phyloP scores from a whole-genome alignment of 208 protist genomes.

The Trypanosomatidae sp. region DNA sequence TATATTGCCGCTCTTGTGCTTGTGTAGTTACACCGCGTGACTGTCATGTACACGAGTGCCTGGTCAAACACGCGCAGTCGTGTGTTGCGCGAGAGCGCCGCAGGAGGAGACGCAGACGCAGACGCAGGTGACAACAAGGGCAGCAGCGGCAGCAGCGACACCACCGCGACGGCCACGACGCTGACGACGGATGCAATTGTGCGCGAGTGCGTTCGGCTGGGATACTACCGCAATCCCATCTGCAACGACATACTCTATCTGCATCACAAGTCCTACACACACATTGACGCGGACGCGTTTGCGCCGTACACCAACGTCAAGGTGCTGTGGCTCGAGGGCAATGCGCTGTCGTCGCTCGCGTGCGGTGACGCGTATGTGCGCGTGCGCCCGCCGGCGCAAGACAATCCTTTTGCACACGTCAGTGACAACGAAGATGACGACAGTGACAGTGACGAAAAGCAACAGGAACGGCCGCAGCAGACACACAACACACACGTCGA shows the following conservation, averaged over 20 bases:
- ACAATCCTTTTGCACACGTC: neutral
- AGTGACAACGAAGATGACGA: conserved; percentile 6
- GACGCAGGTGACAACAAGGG: conserved; percentile 11
- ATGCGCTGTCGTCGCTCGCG: conserved; percentile 50
- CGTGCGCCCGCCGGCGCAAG: conserved; percentile 16
- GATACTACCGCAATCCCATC: conserved; percentile 82
- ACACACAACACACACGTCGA: neutral
- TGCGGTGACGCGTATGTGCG: conserved; percentile 36
- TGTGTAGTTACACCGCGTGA: no score
- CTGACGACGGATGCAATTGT: conserved; percentile 79
- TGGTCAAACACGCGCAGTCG: no score
- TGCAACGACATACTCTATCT: conserved; percentile 93
- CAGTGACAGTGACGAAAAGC: conserved; percentile 1
- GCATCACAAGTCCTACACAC: conserved; percentile 84
- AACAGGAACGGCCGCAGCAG: neutral
- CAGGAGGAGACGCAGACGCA: no score
- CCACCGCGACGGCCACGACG: conserved; percentile 19
- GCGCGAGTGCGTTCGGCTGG: conserved; percentile 70
- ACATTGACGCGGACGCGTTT: conserved; percentile 71
- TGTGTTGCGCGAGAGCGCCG: no score
- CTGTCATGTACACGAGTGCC: no score
- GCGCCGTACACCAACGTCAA: conserved; percentile 79
- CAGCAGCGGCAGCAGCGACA: conserved; percentile 32
- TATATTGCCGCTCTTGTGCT: no score
- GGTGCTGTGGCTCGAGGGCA: conserved; percentile 91